A percentile compares a stretch with the other conserved stretches of the same genome.
These are phyloP conservation scores for Buddleja alternifolia DNA, from an alignment of 257 asterid species.

Conservation along the genomic window DNA sequence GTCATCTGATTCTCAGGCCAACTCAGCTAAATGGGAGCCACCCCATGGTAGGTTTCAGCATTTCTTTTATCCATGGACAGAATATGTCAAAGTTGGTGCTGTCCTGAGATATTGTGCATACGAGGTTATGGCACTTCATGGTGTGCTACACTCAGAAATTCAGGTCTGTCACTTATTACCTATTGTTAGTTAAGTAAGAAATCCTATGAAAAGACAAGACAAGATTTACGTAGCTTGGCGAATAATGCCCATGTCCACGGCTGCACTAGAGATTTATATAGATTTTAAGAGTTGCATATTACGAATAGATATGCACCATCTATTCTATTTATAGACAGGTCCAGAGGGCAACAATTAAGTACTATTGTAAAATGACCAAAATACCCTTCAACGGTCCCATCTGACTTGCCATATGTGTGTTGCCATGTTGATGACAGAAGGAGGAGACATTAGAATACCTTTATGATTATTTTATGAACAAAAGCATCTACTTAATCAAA, in stretches of 20 bases:
- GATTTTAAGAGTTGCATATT: too few relatives aligned
- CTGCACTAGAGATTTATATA: too few relatives aligned
- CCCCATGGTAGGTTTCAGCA: constrained; percentile 71
- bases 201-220: not conserved
- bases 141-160: constrained; percentile 79
- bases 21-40: constrained; percentile 82
- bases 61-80: constrained; percentile 75
- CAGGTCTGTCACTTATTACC: constrained; percentile 44
- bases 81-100: constrained; percentile 71
- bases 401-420: constrained; percentile 15
- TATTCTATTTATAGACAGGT: too few relatives aligned
- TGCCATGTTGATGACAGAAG: not conserved
- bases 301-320: too few relatives aligned
- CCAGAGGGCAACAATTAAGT: too few relatives aligned
- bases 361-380: too few relatives aligned
- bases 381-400: too few relatives aligned
- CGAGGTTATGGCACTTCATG: constrained; percentile 79
- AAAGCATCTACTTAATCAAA: constrained; percentile 25
- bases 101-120: constrained; percentile 66
- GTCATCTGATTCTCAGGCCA: constrained; percentile 42
- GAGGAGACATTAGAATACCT: constrained; percentile 18
- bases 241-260: too few relatives aligned
- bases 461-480: constrained; percentile 22
- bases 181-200: not conserved
- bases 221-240: too few relatives aligned